These are phyloP conservation scores for Blumeria hordei DNA, from an alignment of 2,329 filamentous ascomycete species.

Conservation along the genomic window DNA sequence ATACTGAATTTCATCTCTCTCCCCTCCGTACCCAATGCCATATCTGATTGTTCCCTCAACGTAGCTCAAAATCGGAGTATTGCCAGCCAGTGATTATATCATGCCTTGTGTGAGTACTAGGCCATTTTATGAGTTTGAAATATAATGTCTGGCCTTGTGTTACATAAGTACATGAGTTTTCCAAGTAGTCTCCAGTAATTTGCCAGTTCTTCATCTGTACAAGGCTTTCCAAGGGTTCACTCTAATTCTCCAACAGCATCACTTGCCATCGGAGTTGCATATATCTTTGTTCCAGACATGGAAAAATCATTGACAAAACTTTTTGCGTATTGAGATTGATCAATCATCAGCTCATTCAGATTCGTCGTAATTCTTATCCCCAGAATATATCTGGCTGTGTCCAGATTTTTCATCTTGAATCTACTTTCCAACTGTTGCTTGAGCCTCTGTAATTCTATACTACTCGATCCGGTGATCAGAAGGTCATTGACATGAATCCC, in stretches of 20 bases:
- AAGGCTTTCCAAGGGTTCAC: no score
- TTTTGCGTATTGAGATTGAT: no score
- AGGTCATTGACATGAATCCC: no score
- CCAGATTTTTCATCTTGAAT: neutral
- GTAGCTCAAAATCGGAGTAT: neutral
- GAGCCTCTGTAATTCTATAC: neutral
- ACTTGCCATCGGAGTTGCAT: no score
- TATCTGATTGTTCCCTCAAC: neutral
- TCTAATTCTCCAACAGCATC: no score
- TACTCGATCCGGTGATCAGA: neutral
- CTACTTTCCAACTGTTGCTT: neutral
- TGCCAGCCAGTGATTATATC: neutral
- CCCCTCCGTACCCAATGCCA: neutral
- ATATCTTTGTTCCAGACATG: no score
- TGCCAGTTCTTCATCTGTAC: no score
- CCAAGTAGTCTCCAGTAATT: no score
- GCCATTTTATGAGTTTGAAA: neutral
- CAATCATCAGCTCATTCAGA: no score
- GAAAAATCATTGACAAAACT: no score
- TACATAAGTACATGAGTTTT: no score
- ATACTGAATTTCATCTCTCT: neutral
- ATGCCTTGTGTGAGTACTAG: neutral
- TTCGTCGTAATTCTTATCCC: neutral
- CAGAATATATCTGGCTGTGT: neutral
- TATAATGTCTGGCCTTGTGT: no score